These are phyloP conservation scores for Pseudogymnoascus sp. DNA, from an alignment of 2,329 filamentous ascomycete species.

Conservation along the genomic window DNA sequence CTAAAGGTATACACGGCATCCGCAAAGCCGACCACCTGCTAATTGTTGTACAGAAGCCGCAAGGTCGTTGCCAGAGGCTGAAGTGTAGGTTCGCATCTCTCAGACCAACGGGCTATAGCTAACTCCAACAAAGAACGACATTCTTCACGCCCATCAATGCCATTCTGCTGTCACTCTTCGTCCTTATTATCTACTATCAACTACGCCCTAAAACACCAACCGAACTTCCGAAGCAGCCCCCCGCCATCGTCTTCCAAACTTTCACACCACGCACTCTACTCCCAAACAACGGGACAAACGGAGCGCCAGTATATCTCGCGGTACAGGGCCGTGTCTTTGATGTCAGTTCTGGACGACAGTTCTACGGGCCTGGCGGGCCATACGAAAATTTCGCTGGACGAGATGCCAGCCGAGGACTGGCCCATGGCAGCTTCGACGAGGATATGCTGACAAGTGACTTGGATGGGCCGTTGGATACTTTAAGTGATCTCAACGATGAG, in stretches of 20 bases:
- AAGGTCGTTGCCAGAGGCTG: conserved; percentile 23
- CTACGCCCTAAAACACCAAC: conserved; percentile 43
- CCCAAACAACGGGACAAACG: conserved; percentile 72
- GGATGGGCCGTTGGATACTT: conserved; percentile 69
- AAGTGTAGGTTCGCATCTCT: conserved; percentile 24
- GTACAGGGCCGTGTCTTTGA: conserved; percentile 89
- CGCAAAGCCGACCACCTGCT: not conserved
- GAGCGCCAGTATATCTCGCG: conserved; percentile 75
- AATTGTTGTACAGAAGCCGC: conserved; percentile 21
- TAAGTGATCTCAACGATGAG: conserved; percentile 63
- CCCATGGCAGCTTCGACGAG: conserved; percentile 86
- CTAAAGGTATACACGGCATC: conserved; percentile 20
- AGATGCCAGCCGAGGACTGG: conserved; percentile 81
- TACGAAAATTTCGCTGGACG: conserved; percentile 95
- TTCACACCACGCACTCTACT: conserved; percentile 76
- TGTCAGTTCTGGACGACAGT: conserved; percentile 77
- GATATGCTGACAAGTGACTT: conserved; percentile 92
- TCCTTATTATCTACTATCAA: conserved; percentile 52
- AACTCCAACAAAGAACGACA: conserved; percentile 18
- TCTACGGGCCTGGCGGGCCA: conserved; percentile 91
- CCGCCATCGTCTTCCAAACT: conserved; percentile 55
- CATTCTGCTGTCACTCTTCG: conserved; percentile 47
- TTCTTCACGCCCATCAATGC: conserved; percentile 56
- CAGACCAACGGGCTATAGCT: not conserved
- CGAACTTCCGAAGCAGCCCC: conserved; percentile 43